These are phyloP conservation scores for Physaria fendleri DNA, from an alignment of 345 rosid genomes.

Conservation along the genomic window DNA sequence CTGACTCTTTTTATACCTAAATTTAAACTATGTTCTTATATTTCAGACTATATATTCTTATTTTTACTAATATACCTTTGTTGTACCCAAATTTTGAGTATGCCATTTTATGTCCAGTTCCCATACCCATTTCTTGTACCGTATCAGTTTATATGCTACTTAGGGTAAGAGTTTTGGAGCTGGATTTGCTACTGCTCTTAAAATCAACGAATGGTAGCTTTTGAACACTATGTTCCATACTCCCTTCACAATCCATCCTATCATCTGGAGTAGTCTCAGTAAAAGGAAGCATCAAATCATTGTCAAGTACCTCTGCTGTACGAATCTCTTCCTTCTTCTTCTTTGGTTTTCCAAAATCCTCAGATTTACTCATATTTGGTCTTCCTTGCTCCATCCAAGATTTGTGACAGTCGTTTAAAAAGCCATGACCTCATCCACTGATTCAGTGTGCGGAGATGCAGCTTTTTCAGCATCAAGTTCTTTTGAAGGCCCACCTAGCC, in stretches of 20 bases:
- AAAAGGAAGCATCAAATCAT: conserved; percentile 5
- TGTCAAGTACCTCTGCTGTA: conserved; percentile 19
- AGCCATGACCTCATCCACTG: conserved; percentile 49
- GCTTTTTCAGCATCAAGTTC: conserved; percentile 5
- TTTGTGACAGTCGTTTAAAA: conserved; percentile 23
- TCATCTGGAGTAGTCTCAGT: conserved; percentile 17
- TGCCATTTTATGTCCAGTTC: too few relatives aligned
- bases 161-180: too few relatives aligned
- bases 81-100: too few relatives aligned
- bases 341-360: background rate
- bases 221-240: conserved; percentile 15
- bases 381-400: conserved; percentile 29
- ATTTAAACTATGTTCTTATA: too few relatives aligned
- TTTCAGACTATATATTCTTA: too few relatives aligned
- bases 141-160: too few relatives aligned
- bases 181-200: conserved; percentile 43
- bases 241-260: conserved; percentile 12
- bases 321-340: conserved; percentile 20
- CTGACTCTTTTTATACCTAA: too few relatives aligned
- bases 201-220: conserved; percentile 41
- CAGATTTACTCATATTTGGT: background rate
- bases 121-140: too few relatives aligned
- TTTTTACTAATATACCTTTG: too few relatives aligned
- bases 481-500: conserved; percentile 34
- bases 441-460: conserved; percentile 12